phyloP scores from a whole-genome alignment of 305 asterid genomes.

The Striga hermonthica region DNA sequence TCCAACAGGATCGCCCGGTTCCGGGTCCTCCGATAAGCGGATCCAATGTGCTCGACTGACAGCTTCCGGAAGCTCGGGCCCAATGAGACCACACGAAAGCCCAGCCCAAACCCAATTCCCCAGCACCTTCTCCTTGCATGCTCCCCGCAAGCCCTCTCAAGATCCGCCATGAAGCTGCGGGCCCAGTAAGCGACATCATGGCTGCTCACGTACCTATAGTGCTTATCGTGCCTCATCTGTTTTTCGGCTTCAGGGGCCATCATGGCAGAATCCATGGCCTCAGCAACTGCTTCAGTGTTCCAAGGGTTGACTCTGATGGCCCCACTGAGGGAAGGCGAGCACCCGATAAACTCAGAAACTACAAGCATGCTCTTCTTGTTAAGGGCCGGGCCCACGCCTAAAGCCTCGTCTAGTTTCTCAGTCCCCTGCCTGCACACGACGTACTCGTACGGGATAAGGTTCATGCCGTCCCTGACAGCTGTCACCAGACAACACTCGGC shows the following conservation, averaged over 20 bases:
- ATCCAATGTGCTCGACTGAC: conserved; percentile 82
- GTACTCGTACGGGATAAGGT: conserved; percentile 83
- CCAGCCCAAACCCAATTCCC: conserved; percentile 88
- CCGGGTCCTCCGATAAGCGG: conserved; percentile 78
- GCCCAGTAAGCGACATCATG: conserved; percentile 95
- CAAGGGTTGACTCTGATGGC: conserved; percentile 88
- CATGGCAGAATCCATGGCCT: conserved; percentile 83
- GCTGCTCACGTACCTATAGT: conserved; percentile 71
- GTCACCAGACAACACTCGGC: conserved; percentile 88
- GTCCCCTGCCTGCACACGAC: conserved; percentile 78
- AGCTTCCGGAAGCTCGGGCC: conserved; percentile 85
- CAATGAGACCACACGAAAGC: conserved; percentile 81
- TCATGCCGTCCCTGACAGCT: conserved; percentile 92
- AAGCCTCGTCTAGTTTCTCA: conserved; percentile 45
- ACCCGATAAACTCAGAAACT: conserved; percentile 76
- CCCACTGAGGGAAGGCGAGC: conserved; percentile 87
- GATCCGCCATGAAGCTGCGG: conserved; percentile 71
- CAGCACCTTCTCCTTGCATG: conserved; percentile 81
- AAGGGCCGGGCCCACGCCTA: conserved; percentile 48
- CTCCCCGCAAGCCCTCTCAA: conserved; percentile 76
- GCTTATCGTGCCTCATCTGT: conserved; percentile 84
- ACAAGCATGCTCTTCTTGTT: conserved; percentile 85
- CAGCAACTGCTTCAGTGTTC: conserved; percentile 74
- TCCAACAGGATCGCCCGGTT: conserved; percentile 80
- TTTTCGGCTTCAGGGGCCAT: conserved; percentile 64